Conservation (phyloP, 441 rosid species). For the Biscutella laevigata region DNA sequence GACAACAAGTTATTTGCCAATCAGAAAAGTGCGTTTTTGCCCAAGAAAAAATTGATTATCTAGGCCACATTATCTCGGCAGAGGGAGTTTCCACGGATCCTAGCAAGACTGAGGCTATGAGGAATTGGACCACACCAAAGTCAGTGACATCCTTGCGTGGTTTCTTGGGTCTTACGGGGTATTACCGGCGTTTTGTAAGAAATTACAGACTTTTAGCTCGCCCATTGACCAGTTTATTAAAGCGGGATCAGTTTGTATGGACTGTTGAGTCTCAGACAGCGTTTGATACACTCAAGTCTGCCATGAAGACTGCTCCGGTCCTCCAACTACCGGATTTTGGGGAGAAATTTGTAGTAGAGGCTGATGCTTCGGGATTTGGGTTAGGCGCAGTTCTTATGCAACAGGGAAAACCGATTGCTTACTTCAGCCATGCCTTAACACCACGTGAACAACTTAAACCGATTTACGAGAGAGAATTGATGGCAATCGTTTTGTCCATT, state of each 20-base stretch:
- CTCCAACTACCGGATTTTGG: neutral
- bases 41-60: neutral
- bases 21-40: neutral
- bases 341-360: neutral
- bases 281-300: neutral
- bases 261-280: neutral
- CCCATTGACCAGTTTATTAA: neutral
- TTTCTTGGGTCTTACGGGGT: neutral
- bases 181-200: neutral
- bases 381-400: too few relatives aligned
- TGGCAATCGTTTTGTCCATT: too few relatives aligned
- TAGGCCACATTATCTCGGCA: neutral
- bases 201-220: neutral
- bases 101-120: neutral
- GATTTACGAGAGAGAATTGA: too few relatives aligned
- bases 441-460: too few relatives aligned
- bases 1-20: neutral
- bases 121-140: neutral
- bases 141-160: neutral
- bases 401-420: neutral
- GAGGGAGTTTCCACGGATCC: neutral
- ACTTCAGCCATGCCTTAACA: neutral
- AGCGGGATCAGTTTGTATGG: neutral
- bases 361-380: neutral
- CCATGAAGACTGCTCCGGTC: neutral